These are phyloP conservation scores for Syzygium grande DNA, from an alignment of 345 rosid species.

Conservation along the genomic window DNA sequence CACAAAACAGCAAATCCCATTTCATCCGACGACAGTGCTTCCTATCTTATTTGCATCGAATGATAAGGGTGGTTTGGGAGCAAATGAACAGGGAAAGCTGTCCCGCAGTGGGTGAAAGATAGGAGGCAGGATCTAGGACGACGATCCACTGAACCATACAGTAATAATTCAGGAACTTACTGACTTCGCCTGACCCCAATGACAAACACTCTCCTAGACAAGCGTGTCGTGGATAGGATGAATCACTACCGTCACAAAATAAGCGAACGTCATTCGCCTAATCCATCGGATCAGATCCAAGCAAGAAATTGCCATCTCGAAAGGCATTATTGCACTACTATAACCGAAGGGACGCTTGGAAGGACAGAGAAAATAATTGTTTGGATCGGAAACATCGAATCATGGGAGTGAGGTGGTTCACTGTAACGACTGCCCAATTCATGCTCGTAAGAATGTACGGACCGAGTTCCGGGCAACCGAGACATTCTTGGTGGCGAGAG, in stretches of 20 bases:
- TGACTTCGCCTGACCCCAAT: not conserved
- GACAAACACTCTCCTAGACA: not conserved
- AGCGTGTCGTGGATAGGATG: not conserved
- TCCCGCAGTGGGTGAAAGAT: not conserved
- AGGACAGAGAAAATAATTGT: too few relatives aligned
- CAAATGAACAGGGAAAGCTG: not conserved
- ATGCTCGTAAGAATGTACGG: accelerated
- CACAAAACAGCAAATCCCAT: not conserved
- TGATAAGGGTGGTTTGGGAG: not conserved
- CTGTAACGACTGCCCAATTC: accelerated
- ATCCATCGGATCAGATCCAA: not conserved
- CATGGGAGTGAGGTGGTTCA: not conserved
- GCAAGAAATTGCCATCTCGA: not conserved
- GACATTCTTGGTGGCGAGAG: not conserved
- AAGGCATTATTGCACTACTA: too few relatives aligned
- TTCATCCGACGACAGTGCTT: not conserved
- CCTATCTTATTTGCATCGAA: not conserved
- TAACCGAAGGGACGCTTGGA: too few relatives aligned
- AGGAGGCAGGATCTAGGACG: not conserved
- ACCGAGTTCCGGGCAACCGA: accelerated
- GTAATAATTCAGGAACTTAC: not conserved
- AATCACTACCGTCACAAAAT: not conserved
- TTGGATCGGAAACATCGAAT: not conserved
- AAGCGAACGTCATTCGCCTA: not conserved
- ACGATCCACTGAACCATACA: not conserved